phyloP scores from a whole-genome alignment of 495 filamentous ascomycete species.

The Daldinia vernicosa region DNA sequence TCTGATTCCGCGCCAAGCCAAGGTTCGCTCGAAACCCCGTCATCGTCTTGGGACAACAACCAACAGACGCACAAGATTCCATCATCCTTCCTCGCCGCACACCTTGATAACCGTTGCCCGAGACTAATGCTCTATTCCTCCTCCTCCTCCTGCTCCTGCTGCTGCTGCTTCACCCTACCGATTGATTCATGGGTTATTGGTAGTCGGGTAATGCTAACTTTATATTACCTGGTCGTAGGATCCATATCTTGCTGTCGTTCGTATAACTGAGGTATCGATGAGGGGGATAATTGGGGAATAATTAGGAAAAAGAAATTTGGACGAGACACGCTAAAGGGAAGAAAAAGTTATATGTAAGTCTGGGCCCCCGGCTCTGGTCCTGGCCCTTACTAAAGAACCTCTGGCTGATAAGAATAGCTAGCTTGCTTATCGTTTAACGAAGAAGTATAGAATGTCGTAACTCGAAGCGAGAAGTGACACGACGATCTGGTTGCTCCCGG shows the following conservation, averaged over 20 bases:
- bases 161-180: not conserved
- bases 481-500: not conserved
- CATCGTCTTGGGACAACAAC: not conserved
- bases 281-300: slow-evolving; percentile 20
- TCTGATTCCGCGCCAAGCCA: not conserved
- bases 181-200: not conserved
- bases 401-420: not conserved
- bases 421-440: not conserved
- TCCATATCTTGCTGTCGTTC: slow-evolving; percentile 37
- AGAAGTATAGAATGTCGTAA: not conserved
- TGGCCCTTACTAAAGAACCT: not conserved
- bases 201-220: not conserved
- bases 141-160: not conserved
- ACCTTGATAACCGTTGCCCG: not conserved
- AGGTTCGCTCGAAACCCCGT: not conserved
- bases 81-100: not conserved
- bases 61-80: not conserved
- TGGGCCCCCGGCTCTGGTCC: not conserved
- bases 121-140: not conserved
- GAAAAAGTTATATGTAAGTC: slow-evolving; percentile 13
- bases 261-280: slow-evolving; percentile 34
- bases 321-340: slow-evolving; percentile 30
- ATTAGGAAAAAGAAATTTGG: slow-evolving; percentile 18
- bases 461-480: not conserved
- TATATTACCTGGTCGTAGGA: slow-evolving; percentile 19